Base-by-base conservation (phyloP, 1,284 basidiomycete species). In the Cutaneotrichosporon spelunceum region DNA sequence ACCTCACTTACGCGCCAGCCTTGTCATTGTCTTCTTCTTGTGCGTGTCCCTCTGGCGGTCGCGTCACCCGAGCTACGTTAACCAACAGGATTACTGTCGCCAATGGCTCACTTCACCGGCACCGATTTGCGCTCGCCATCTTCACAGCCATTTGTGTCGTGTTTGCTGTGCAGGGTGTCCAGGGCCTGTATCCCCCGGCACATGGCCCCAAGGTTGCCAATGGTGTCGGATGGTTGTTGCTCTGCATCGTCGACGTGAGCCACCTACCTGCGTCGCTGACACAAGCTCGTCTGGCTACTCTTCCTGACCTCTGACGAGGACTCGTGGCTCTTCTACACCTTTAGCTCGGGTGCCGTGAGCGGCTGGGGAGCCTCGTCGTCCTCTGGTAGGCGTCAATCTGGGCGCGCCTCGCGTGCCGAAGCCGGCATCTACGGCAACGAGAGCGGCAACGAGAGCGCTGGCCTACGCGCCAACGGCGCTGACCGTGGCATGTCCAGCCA, bases 221-320 rank as follows among this genome's bases (percentile, higher is more conserved):
- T 81, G 90, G 89, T 29, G 93, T 91, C 6, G 95, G 95, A 66
- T 98, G 91, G 90, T 85, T 99, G 71, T 85, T 99, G 66, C 85
- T 95, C 59, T 84, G 92, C 34, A 85, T 98, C 65, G 90, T 93
- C 56, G 81, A 84, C 71, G 80, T 82, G 66, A 62, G 81, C 74
- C n/a, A 14, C 39, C 19, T 23, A 11, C 19, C 6, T 30, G 23
- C 34, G 8, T 3, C 30, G 30, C 60, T 49, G 42, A 23, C 61
- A 29, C 26, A 65, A 96, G 83, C 89, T 98, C 74, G 79, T 98
- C 65, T 98, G 94, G 94, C 85, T 96, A 23, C 84, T 98, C 65
- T 97, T 91, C 83, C 92, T 99, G 77, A 95, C 94, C 5, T 89
- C 93, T 1, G 94, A 97, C 74, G 93, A 97, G 70, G 93, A 93